Evolutionary conservation across 352 stramenopile species (phyloP).

Genomic region (Aphanomyces stellatus): DNA sequence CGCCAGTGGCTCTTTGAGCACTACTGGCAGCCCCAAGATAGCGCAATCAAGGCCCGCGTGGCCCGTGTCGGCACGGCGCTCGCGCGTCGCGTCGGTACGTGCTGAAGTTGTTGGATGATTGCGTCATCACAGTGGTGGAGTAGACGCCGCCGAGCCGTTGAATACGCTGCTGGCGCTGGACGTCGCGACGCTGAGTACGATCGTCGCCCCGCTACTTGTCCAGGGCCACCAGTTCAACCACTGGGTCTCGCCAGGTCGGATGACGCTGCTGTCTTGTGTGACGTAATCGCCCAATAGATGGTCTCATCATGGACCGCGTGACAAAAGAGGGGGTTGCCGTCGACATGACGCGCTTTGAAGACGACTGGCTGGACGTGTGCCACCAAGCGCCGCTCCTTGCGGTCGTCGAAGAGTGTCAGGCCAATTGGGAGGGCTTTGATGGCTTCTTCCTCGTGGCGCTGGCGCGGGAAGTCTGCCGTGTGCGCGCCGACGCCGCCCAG

Average conservation of each 20-base stretch:
- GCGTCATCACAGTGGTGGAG: constrained; percentile 3
- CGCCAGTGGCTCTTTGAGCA: constrained; percentile 80
- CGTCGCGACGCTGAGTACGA: constrained; percentile 30
- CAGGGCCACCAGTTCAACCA: constrained; percentile 46
- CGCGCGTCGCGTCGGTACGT: constrained; percentile 19
- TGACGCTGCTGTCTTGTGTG: background rate
- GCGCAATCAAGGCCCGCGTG: constrained; percentile 38
- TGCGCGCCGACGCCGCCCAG: background rate
- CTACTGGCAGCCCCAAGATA: constrained; percentile 82
- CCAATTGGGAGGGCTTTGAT: background rate
- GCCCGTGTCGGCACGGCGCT: constrained; percentile 35
- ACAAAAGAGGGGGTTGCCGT: background rate
- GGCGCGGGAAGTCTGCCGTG: background rate
- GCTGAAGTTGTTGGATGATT: background rate
- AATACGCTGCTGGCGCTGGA: background rate
- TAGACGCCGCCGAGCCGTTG: constrained; percentile 35
- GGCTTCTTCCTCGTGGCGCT: background rate
- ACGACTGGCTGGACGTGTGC: background rate
- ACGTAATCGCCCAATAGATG: background rate
- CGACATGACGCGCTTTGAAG: background rate
- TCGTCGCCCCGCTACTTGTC: constrained; percentile 57
- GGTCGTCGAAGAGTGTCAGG: background rate
- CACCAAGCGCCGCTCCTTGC: background rate
- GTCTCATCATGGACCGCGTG: background rate
- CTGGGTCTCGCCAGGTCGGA: background rate